Evolutionary conservation across 2,329 filamentous ascomycete genomes (phyloP).

Genomic region (Xylaria polymorpha): DNA sequence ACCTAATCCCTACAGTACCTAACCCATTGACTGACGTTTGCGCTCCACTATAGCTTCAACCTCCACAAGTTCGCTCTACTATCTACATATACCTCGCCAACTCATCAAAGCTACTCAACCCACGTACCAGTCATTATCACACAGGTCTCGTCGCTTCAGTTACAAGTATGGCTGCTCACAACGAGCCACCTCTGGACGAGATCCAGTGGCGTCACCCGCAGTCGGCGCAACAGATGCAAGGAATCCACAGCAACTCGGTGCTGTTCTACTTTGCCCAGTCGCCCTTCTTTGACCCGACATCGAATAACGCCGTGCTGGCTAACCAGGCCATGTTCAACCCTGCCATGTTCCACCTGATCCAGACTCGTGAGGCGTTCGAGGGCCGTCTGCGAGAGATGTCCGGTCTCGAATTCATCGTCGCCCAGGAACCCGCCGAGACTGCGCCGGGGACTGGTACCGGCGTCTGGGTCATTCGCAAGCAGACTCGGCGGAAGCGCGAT

Average conservation of each 20-base stretch:
- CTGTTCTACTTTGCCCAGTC: slow-evolving; percentile 76
- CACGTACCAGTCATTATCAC: background rate
- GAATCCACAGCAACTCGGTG: slow-evolving; percentile 73
- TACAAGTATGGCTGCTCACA: slow-evolving; percentile 41
- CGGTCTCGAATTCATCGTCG: slow-evolving; percentile 74
- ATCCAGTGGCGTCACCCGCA: slow-evolving; percentile 72
- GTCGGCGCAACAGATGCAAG: slow-evolving; percentile 62
- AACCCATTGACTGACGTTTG: slow-evolving; percentile 22
- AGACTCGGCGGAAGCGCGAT: slow-evolving; percentile 68
- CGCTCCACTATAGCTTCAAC: slow-evolving; percentile 28
- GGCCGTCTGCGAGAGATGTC: slow-evolving; percentile 71
- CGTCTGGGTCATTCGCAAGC: slow-evolving; percentile 77
- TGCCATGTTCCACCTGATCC: slow-evolving; percentile 66
- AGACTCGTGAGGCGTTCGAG: slow-evolving; percentile 73
- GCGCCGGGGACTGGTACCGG: slow-evolving; percentile 70
- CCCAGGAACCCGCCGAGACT: slow-evolving; percentile 72
- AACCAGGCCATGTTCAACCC: slow-evolving; percentile 72
- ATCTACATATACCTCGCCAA: background rate
- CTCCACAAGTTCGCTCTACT: background rate
- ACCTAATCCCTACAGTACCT: slow-evolving; percentile 30
- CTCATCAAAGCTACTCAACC: slow-evolving; percentile 1
- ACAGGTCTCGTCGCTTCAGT: background rate
- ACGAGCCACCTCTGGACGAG: slow-evolving; percentile 67
- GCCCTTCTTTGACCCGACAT: slow-evolving; percentile 75
- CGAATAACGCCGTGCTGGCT: slow-evolving; percentile 73